Evolutionary conservation across 495 filamentous ascomycete species (phyloP).

Genomic region (Massariosphaeria phaeospora): DNA sequence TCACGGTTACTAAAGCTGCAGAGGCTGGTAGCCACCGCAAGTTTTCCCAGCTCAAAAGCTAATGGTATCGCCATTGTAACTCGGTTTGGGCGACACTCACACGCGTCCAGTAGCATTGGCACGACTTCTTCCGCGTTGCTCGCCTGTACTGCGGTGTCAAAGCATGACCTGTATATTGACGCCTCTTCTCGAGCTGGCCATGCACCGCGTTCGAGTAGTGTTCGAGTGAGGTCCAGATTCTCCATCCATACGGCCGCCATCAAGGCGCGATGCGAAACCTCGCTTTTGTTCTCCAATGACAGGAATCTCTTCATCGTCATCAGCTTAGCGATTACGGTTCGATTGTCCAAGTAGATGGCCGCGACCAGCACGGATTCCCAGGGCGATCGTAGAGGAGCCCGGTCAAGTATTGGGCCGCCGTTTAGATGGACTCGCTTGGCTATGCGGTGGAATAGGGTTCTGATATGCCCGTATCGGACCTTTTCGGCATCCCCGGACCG

Average conservation of each 20-base stretch:
- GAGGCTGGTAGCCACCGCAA: background rate
- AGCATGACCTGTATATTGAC: background rate
- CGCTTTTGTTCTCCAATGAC: background rate
- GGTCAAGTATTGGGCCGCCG: background rate
- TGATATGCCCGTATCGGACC: background rate
- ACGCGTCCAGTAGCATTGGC: too few species aligned
- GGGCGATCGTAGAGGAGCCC: background rate
- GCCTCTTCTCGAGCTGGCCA: background rate
- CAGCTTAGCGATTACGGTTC: background rate
- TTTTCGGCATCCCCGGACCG: background rate
- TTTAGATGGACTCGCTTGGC: background rate
- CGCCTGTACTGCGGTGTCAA: too few species aligned
- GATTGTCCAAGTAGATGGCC: background rate
- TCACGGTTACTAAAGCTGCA: background rate
- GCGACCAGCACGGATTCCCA: background rate
- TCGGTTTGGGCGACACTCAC: too few species aligned
- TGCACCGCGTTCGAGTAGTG: background rate
- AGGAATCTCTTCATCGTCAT: background rate
- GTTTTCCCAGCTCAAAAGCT: background rate
- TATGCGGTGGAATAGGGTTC: background rate
- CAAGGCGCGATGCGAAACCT: background rate
- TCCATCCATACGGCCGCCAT: background rate
- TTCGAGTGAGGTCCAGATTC: background rate
- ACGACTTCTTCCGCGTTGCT: too few species aligned
- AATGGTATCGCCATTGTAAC: background rate